Base-by-base conservation (phyloP, 2,329 filamentous ascomycete genomes). In the Ophiostoma novo-ulmi region DNA sequence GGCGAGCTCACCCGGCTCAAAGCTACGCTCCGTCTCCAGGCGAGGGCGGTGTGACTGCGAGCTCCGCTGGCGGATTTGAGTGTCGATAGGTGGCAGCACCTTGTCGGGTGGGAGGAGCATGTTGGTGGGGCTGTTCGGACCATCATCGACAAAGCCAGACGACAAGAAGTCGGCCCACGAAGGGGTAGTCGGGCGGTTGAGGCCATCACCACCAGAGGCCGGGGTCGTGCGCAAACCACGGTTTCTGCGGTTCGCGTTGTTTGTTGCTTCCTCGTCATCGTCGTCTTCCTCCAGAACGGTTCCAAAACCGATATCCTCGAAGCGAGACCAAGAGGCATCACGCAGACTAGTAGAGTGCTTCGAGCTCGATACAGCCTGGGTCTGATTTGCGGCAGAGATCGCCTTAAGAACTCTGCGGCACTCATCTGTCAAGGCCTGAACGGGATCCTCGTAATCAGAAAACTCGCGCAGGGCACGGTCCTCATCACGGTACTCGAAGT, bases 91-190 rank as follows among this genome's bases (percentile, higher is more conserved):
- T 5, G 95, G 95, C 11, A 99, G 85, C 22, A 93, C 85, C 81
- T 98, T 95, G 78, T 97, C 94, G 0, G 93, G 93, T 0, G 94
- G 94, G n/a, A 98, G 83, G 36, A 97, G 82, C 67, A 96, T 81
- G 68, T 91, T 91, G 0, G 88, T 82, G 13, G 86, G 84, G 38
- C 85, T 83, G 73, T 84, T 84, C n/a, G 85, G 82, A n/a, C 85
- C 85, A 72, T 90, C 89, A 74, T 97, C 93, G 31, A 91, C 84
- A 77, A 99, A 99, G 1, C 95, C 95, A 61, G 93, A 93, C 0
- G 93, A 97, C 71, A 99, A 85, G 78, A 99, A 99, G 78, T 99
- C 95, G 3, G 95, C 95, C 95, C 95, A 99, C 0, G 95, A 98
- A 0, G 95, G 95, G 0, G 95, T 99, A 0, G 93, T 98, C 1